Evolutionary conservation across 495 filamentous ascomycete species (phyloP).

Genomic region (Lepraria neglecta): DNA sequence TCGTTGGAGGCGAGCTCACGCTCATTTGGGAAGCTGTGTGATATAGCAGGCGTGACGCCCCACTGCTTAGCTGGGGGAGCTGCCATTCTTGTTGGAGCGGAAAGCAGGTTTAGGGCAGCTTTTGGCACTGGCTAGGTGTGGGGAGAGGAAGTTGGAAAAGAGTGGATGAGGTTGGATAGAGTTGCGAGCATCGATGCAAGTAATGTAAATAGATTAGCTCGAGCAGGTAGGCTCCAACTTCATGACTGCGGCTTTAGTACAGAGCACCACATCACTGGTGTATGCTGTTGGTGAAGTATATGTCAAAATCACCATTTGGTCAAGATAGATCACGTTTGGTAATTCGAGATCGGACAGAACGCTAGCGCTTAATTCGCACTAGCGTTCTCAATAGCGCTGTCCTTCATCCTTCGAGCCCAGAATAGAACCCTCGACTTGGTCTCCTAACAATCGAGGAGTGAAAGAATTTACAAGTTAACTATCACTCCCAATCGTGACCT

Average conservation of each 20-base stretch:
- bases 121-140: background rate
- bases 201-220: background rate
- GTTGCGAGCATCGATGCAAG: background rate
- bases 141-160: background rate
- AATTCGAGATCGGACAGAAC: background rate
- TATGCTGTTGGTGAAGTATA: background rate
- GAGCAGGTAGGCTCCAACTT: background rate
- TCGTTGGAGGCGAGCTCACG: conserved; percentile 68
- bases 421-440: no score
- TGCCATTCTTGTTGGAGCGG: conserved; percentile 34
- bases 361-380: background rate
- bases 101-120: background rate
- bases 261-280: background rate
- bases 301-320: background rate
- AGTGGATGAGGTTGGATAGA: background rate
- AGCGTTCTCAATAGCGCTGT: background rate
- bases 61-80: conserved; percentile 49
- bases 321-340: background rate
- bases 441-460: no score
- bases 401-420: no score
- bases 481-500: no score
- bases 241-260: background rate
- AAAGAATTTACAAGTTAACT: no score
- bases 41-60: conserved; percentile 84
- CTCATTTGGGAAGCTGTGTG: conserved; percentile 63